Percentiles rank a stretch among this genome's conserved stretches.
These are phyloP conservation scores for Metschnikowia drakensbergensis DNA, from an alignment of 805 yeast species.

Conservation along the genomic window DNA sequence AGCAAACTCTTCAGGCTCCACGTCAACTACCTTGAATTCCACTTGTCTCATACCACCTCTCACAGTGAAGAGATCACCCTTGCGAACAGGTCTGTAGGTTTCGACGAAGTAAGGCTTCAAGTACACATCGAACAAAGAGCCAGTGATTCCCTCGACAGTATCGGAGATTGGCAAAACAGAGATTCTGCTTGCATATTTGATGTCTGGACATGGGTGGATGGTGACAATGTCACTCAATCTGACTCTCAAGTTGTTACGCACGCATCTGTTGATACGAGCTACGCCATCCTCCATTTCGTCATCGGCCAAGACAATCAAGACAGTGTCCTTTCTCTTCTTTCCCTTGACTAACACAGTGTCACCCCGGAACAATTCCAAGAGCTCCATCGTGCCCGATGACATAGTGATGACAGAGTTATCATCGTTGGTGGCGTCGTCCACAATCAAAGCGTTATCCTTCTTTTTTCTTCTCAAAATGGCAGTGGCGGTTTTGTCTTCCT, in stretches of 20 bases:
- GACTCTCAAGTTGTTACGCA: conserved; percentile 90
- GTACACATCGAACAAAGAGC: conserved; percentile 92
- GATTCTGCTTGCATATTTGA: conserved; percentile 93
- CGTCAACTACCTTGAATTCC: conserved; percentile 96
- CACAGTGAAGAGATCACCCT: conserved; percentile 93
- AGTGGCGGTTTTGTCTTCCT: conserved; percentile 80
- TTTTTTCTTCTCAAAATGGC: conserved; percentile 96
- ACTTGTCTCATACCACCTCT: conserved; percentile 99
- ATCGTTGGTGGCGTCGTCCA: conserved; percentile 95
- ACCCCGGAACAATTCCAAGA: conserved; percentile 91
- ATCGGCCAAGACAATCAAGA: conserved; percentile 89
- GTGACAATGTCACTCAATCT: conserved; percentile 91
- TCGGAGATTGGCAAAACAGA: conserved; percentile 96
- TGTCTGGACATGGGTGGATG: conserved; percentile 94
- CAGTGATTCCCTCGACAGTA: conserved; percentile 96
- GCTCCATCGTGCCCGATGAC: conserved; percentile 93
- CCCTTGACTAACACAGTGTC: conserved; percentile 97
- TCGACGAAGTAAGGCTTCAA: conserved; percentile 97
- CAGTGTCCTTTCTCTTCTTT: conserved; percentile 96
- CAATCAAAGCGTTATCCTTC: conserved; percentile 92
- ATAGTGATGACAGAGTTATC: conserved; percentile 96
- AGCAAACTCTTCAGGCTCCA: conserved; percentile 95
- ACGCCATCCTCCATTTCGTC: conserved; percentile 96
- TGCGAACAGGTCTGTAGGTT: conserved; percentile 97
- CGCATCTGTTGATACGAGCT: conserved; percentile 91